Conservation (phyloP, 2,329 filamentous ascomycete species). For the Xylariaceae sp. region DNA sequence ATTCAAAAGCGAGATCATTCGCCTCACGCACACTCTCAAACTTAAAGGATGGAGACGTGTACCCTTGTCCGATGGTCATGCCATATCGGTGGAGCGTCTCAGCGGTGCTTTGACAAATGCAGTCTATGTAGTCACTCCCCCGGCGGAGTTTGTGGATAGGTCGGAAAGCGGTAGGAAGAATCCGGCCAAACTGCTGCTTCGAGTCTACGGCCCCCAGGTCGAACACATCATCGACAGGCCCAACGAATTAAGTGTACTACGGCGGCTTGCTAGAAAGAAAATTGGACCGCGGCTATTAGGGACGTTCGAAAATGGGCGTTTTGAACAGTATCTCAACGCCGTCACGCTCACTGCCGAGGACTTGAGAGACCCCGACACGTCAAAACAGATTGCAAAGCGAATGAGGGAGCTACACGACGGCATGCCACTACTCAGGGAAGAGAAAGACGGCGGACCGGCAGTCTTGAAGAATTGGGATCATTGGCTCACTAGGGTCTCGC, state of each 20-base stretch:
- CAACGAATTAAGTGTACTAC: constrained; percentile 78
- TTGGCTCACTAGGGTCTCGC: constrained; percentile 66
- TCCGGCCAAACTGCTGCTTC: constrained; percentile 69
- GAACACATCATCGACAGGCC: constrained; percentile 94
- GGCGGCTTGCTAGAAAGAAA: constrained; percentile 79
- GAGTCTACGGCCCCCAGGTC: constrained; percentile 91
- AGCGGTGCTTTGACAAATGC: constrained; percentile 95
- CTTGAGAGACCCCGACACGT: constrained; percentile 74
- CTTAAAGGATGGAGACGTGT: constrained; percentile 90
- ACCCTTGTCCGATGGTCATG: constrained; percentile 62
- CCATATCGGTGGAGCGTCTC: constrained; percentile 65
- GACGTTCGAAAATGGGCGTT: constrained; percentile 89
- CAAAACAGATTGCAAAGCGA: constrained; percentile 89
- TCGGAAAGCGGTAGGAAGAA: constrained; percentile 37
- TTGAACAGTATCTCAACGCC: constrained; percentile 90
- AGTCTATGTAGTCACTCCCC: constrained; percentile 88
- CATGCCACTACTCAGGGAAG: constrained; percentile 74
- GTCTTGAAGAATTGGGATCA: constrained; percentile 94
- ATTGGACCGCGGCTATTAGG: constrained; percentile 89
- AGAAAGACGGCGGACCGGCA: constrained; percentile 71
- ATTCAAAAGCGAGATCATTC: constrained; percentile 90
- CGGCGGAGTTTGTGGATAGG: constrained; percentile 49
- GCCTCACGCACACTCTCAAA: constrained; percentile 78
- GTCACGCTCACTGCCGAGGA: constrained; percentile 71
- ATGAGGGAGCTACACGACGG: constrained; percentile 96